phyloP scores from a whole-genome alignment of 306 rosid species.

The Benincasa hispida region DNA sequence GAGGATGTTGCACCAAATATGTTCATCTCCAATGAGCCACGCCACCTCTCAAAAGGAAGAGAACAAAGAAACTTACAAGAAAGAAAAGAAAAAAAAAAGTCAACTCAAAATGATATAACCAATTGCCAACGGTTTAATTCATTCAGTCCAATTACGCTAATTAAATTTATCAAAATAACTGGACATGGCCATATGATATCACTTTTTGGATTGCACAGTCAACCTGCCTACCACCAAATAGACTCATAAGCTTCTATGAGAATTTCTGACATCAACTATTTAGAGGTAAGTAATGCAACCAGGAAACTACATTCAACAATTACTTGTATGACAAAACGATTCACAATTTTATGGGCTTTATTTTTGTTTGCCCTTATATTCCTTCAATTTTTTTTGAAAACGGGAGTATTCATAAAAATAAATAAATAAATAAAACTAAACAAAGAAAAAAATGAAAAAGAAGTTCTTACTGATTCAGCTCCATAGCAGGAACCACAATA shows the following conservation, averaged over 20 bases:
- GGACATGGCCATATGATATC: background rate
- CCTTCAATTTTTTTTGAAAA: too few relatives aligned
- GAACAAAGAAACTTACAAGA: background rate
- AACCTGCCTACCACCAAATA: background rate
- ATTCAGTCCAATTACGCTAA: background rate
- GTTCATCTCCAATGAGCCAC: background rate
- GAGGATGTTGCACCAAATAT: background rate
- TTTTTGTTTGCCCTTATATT: too few relatives aligned
- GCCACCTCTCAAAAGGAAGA: background rate
- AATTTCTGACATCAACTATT: background rate
- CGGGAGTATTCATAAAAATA: too few relatives aligned
- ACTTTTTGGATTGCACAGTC: background rate
- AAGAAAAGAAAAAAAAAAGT: background rate
- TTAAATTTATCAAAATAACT: background rate
- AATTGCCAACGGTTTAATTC: background rate
- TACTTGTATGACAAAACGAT: background rate
- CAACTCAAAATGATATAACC: background rate
- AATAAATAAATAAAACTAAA: too few relatives aligned
- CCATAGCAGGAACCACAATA: slow-evolving; percentile 97
- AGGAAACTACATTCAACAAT: background rate
- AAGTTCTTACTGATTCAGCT: slow-evolving; percentile 66
- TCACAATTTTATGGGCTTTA: background rate
- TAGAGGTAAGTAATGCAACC: background rate
- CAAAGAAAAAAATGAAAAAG: too few relatives aligned
- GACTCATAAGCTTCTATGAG: background rate